Base-by-base conservation (phyloP, 2,329 filamentous ascomycete genomes). In the Fusarium circinatum region DNA sequence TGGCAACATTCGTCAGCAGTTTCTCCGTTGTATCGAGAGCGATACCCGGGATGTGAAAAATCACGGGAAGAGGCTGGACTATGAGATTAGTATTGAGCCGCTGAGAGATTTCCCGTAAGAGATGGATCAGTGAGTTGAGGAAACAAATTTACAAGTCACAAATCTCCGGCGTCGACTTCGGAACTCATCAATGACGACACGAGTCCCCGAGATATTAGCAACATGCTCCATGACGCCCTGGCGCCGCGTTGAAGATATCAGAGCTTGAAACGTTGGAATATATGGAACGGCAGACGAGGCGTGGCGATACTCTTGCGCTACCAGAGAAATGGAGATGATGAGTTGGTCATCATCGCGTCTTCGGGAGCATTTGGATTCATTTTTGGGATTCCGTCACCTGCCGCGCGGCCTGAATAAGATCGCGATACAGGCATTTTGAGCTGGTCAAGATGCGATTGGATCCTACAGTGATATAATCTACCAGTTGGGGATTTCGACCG, bases 211-310 rank as follows among this genome's bases (percentile, higher is more conserved):
- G 62, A 63, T 48, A 78, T 80, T 48, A 72, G 76, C 61, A 54
- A 76, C 18, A 76, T 82, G 76, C 75, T 80, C 44, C 71, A n/a
- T 59, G 68, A 65, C 39, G 78, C 79, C 30, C 74, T 45, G 65
- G 63, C n/a, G 74, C 77, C 44, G 74, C 75, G 18, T 32, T 72
- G 24, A 73, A 73, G 62, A 82, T 83, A 76, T 76, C 78, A 20
- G 79, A 57, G 44, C 76, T 81, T 57, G 59, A 77, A 34, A 79
- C 64, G 20, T 76, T 83, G 76, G 78, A 81, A 51, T 17, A 62
- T 81, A 26, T 83, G 81, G 81, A 81, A 80, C 62, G 79, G 78
- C 12, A 76, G 70, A 67, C n/a, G 48, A 41, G 75, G 62, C 24
- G 12, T 78, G 26, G 78, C 77, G 56, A 70, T 78, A 63, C 65